Conservation (phyloP, 1,139 yeast species). For the Sugiyamaella sp. region DNA sequence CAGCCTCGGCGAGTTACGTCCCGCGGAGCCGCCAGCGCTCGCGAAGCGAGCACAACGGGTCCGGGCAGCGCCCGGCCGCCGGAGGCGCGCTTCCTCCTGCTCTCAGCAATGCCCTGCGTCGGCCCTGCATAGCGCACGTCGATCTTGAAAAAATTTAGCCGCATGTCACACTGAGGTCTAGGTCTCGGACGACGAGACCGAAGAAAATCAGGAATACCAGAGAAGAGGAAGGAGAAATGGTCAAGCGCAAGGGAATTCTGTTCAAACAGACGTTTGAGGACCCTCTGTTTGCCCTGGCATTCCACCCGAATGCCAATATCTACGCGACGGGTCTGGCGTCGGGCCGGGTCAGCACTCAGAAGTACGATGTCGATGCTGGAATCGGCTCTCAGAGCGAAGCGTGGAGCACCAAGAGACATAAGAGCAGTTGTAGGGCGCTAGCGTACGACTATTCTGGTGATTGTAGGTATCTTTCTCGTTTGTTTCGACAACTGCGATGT, state of each 20-base stretch:
- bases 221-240: conserved; percentile 5
- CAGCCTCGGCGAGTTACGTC: no score
- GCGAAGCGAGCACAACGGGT: no score
- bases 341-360: conserved; percentile 61
- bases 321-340: conserved; percentile 75
- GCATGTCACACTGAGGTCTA: no score
- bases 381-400: conserved; percentile 41
- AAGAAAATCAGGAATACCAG: neutral
- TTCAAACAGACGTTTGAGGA: conserved; percentile 37
- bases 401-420: conserved; percentile 92
- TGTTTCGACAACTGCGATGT: no score
- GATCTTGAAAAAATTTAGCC: conserved; percentile 14
- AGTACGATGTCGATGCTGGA: conserved; percentile 44
- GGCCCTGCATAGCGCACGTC: conserved; percentile 1
- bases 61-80: no score
- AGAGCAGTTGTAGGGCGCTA: conserved; percentile 81
- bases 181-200: no score
- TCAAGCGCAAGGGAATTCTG: conserved; percentile 22
- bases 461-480: conserved; percentile 35
- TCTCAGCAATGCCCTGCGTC: no score
- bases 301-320: conserved; percentile 74
- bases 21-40: no score
- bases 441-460: conserved; percentile 69
- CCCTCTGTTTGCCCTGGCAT: conserved; percentile 75
- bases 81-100: no score